Evolutionary conservation across 2,329 filamentous ascomycete species (phyloP), one percentile per base, ranked within the genome.

Genomic region (Pseudopyricularia cyperi): DNA sequence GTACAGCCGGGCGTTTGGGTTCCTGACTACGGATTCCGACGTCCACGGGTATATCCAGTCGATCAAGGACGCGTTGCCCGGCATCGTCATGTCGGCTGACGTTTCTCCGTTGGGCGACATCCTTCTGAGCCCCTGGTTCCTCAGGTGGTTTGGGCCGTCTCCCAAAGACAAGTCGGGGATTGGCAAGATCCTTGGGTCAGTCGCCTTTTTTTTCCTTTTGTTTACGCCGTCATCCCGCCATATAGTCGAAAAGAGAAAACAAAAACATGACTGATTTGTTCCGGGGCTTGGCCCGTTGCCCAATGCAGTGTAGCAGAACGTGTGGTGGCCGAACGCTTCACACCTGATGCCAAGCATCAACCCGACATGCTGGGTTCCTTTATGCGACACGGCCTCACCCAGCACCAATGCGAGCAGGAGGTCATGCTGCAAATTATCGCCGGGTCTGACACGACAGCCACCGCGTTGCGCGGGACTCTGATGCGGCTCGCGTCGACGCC

Each of bases 391-490:
- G 65, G 65, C 3, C 54, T 67, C 14, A 58, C 59, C 0, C 57
- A 61, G 37, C 15, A 48, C 1, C 56, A 66, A 52, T 64, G 62
- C 34, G 59, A 64, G 32, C 59, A 58, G 1, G 65, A 67, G 53
- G 55, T 55, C 0, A 52, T 63, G 3, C 59, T 66, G 33, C 60
- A 64, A 50, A 62, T 62, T 48, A 52, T 54, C 26, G 63, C 55
- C 39, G 63, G 58, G 19, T 73, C 73, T 2, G 77, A 80, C 56
- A 78, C 74, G 6, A 76, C 75, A 0, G 72, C 76, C 0, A 73
- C 69, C 1, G 68, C 70, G 0, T 66, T 80, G 3, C 71, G 76
- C 0, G 64, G 68, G 28, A 75, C 70, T 3, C 54, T 79, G 51
- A 66, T 78, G 22, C 69, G 73, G 58, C 60, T 78, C 51, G 67